A percentile compares a stretch with the other conserved stretches of the same genome.
These are phyloP conservation scores for Trypanosoma boissoni DNA, from an alignment of 208 protist species.

Conservation along the genomic window DNA sequence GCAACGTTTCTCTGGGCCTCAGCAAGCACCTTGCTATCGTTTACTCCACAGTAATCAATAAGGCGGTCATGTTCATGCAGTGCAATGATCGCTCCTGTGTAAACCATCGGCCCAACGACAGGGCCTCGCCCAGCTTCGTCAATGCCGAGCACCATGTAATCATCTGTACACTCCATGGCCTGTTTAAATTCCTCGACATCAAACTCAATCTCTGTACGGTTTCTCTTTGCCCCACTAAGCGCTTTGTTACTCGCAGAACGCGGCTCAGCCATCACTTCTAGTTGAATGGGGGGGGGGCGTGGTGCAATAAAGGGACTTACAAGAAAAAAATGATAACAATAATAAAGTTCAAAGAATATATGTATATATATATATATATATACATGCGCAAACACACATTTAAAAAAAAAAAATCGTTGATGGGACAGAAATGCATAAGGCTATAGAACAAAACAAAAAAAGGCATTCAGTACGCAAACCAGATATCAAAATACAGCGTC, in stretches of 20 bases:
- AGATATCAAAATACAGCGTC: too few species aligned
- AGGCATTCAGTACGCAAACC: too few species aligned
- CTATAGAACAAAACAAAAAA: too few species aligned
- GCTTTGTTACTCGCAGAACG: conserved; percentile 24
- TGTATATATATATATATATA: too few species aligned
- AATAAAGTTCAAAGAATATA: too few species aligned
- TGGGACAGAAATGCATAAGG: too few species aligned
- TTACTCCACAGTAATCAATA: conserved; percentile 66
- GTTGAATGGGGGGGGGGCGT: too few species aligned
- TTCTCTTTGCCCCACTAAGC: conserved; percentile 48
- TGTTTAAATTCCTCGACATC: conserved; percentile 58
- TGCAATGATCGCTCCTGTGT: conserved; percentile 79
- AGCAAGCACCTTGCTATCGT: conserved; percentile 86
- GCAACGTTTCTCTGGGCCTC: conserved; percentile 51
- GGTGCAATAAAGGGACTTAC: neutral
- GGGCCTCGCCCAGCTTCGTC: conserved; percentile 95
- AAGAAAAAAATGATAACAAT: conserved; percentile 1
- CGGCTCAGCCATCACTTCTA: conserved; percentile 16
- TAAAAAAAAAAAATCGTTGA: too few species aligned
- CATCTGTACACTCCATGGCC: conserved; percentile 40
- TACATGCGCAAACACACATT: too few species aligned
- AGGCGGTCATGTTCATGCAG: conserved; percentile 75
- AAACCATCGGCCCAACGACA: conserved; percentile 94
- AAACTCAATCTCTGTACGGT: conserved; percentile 52
- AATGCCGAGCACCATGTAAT: conserved; percentile 89